Evolutionary conservation across 108 stramenopile genomes (phyloP).

Genomic region (Nannochloropsis salina): DNA sequence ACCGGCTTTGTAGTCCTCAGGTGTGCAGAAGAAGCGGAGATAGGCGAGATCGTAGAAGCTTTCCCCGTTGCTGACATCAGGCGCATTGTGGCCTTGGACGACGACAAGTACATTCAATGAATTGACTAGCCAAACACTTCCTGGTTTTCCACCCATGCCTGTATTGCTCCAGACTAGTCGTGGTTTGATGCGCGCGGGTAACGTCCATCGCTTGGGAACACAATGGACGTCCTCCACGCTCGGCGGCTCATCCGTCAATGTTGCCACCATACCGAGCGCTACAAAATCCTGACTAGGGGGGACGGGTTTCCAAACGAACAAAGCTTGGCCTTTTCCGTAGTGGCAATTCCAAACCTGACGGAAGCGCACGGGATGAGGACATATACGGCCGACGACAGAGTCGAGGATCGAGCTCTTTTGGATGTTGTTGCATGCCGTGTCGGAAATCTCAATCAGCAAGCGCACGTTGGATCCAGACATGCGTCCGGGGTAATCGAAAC

Average conservation of each 20-base stretch:
- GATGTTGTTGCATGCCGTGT: slow-evolving; percentile 80
- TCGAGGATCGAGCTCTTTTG: slow-evolving; percentile 83
- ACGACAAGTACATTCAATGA: slow-evolving; percentile 46
- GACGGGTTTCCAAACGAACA: slow-evolving; percentile 92
- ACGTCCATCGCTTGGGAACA: slow-evolving; percentile 73
- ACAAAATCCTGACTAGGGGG: slow-evolving; percentile 91
- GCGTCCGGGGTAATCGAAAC: slow-evolving; percentile 65
- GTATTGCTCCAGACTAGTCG: slow-evolving; percentile 53
- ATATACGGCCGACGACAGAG: slow-evolving; percentile 75
- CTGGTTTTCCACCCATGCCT: slow-evolving; percentile 53
- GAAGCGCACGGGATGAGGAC: slow-evolving; percentile 87
- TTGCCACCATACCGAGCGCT: slow-evolving; percentile 84
- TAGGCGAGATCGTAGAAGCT: slow-evolving; percentile 7
- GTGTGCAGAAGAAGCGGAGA: slow-evolving; percentile 16
- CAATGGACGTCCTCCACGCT: slow-evolving; percentile 77
- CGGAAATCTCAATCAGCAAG: slow-evolving; percentile 76
- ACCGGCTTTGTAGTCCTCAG: background rate
- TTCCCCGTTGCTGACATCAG: slow-evolving; percentile 5
- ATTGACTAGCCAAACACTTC: slow-evolving; percentile 52
- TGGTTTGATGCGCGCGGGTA: slow-evolving; percentile 48
- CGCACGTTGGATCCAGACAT: slow-evolving; percentile 29
- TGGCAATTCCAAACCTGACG: slow-evolving; percentile 88
- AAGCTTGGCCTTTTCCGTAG: slow-evolving; percentile 67
- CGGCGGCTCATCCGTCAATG: slow-evolving; percentile 82
- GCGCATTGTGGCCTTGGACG: slow-evolving; percentile 36